Conservation (phyloP, 257 asterid genomes). For the Salvia splendens region DNA sequence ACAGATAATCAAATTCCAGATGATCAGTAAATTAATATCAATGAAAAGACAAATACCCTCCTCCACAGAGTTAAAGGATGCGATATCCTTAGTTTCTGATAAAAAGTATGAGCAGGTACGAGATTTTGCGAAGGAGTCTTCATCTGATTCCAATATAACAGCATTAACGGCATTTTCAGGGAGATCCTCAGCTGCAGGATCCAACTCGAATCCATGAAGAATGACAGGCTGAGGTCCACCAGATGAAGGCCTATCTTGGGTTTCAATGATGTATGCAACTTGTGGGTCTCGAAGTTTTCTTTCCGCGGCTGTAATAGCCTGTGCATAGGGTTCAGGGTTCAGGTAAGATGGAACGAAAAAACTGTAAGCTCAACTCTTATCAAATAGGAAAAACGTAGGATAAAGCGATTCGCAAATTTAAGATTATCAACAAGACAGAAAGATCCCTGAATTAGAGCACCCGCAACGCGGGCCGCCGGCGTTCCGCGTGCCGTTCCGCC, state of each 20-base stretch:
- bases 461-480: no score
- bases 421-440: background rate
- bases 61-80: constrained; percentile 57
- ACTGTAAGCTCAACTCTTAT: constrained; percentile 8
- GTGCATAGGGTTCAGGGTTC: no score
- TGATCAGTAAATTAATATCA: constrained; percentile 20
- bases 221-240: constrained; percentile 54
- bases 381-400: background rate
- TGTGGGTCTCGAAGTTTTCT: constrained; percentile 69
- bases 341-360: constrained; percentile 21
- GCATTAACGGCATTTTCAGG: constrained; percentile 50
- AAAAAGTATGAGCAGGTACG: constrained; percentile 62
- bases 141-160: constrained; percentile 42
- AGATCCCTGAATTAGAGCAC: constrained; percentile 16
- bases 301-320: constrained; percentile 62
- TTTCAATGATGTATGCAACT: constrained; percentile 70
- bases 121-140: constrained; percentile 48
- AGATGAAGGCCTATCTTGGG: constrained; percentile 46
- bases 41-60: constrained; percentile 61
- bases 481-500: no score
- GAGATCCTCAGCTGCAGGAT: constrained; percentile 51
- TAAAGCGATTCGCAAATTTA: background rate
- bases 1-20: constrained; percentile 28
- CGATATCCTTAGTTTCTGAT: constrained; percentile 40
- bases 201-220: constrained; percentile 63